Percentiles rank a stretch among this genome's conserved stretches.
Conservation (phyloP, 2,329 filamentous ascomycete species). For the Trichophyton simii region DNA sequence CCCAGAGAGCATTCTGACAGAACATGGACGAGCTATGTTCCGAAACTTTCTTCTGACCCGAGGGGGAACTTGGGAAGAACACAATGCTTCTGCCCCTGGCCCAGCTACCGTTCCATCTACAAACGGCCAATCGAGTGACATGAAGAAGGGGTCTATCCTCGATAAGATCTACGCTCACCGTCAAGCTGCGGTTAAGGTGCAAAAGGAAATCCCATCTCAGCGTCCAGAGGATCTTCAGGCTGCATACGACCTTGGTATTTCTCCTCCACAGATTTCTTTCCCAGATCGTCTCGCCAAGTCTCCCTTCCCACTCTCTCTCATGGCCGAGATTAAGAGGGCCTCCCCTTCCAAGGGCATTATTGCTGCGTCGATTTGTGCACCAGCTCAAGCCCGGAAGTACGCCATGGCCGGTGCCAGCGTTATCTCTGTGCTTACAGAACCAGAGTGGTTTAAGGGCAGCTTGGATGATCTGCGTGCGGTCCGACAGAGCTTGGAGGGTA, state of each 20-base stretch:
- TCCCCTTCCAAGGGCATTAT: slow-evolving; percentile 96
- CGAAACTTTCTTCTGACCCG: slow-evolving; percentile 81
- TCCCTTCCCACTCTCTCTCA: slow-evolving; percentile 76
- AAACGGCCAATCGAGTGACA: slow-evolving; percentile 17
- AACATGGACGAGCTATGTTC: slow-evolving; percentile 77
- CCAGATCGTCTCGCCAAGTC: slow-evolving; percentile 66
- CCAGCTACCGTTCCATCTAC: slow-evolving; percentile 15
- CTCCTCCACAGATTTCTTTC: slow-evolving; percentile 73
- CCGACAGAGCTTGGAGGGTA: slow-evolving; percentile 72
- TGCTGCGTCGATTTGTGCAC: slow-evolving; percentile 72
- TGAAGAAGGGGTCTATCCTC: slow-evolving; percentile 70
- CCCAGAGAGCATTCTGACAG: slow-evolving; percentile 90
- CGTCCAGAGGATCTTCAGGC: slow-evolving; percentile 73
- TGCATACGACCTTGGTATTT: slow-evolving; percentile 69
- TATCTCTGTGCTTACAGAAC: slow-evolving; percentile 96
- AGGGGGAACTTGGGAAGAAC: slow-evolving; percentile 78
- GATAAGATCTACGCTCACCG: slow-evolving; percentile 82
- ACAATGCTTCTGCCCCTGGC: slow-evolving; percentile 15
- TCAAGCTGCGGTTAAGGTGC: slow-evolving; percentile 59
- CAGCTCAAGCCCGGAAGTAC: slow-evolving; percentile 80
- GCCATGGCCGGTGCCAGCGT: slow-evolving; percentile 89
- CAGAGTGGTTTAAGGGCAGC: slow-evolving; percentile 97
- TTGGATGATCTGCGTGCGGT: slow-evolving; percentile 86
- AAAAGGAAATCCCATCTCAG: slow-evolving; percentile 77
- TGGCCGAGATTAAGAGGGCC: slow-evolving; percentile 94